Evolutionary conservation across 768 basidiomycete genomes (phyloP).

Genomic region (Xerocomus brunneocitrinus): DNA sequence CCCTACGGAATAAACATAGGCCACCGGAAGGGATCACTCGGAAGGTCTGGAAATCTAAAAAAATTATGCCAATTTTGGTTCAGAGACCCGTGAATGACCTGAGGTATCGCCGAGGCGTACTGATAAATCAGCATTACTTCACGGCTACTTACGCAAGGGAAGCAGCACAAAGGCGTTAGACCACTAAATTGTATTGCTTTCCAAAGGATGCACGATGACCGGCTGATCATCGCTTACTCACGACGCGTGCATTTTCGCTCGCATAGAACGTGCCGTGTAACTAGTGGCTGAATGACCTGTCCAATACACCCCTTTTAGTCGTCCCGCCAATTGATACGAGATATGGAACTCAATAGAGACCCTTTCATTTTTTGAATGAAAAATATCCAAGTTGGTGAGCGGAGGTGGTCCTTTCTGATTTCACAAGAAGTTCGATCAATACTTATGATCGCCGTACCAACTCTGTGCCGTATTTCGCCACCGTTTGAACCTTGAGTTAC

Average conservation of each 20-base stretch:
- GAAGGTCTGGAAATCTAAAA: background rate
- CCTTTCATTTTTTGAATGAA: slow-evolving; percentile 22
- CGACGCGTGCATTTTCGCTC: slow-evolving; percentile 1
- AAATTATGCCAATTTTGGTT: slow-evolving; percentile 9
- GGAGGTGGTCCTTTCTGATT: slow-evolving; percentile 4
- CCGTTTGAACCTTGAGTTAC: slow-evolving; percentile 11
- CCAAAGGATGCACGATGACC: background rate
- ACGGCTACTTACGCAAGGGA: slow-evolving; percentile 6
- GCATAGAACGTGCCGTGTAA: slow-evolving; percentile 9
- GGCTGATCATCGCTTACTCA: slow-evolving; percentile 5
- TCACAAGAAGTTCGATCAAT: slow-evolving; percentile 18
- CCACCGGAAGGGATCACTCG: background rate
- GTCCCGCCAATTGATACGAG: slow-evolving; percentile 13
- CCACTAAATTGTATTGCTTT: background rate
- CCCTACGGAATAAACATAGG: slow-evolving; percentile 2
- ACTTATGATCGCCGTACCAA: slow-evolving; percentile 22
- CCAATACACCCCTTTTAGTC: slow-evolving; percentile 4
- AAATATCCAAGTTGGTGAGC: slow-evolving; percentile 19
- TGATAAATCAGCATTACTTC: slow-evolving; percentile 1
- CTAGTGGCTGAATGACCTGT: slow-evolving; percentile 1
- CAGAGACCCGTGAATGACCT: background rate
- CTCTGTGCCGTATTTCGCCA: slow-evolving; percentile 11
- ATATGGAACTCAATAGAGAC: slow-evolving; percentile 10
- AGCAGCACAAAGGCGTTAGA: background rate
- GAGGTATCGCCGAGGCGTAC: slow-evolving; percentile 17